phyloP scores from a whole-genome alignment of 2,329 filamentous ascomycete genomes.

The Penicillium decumbens region DNA sequence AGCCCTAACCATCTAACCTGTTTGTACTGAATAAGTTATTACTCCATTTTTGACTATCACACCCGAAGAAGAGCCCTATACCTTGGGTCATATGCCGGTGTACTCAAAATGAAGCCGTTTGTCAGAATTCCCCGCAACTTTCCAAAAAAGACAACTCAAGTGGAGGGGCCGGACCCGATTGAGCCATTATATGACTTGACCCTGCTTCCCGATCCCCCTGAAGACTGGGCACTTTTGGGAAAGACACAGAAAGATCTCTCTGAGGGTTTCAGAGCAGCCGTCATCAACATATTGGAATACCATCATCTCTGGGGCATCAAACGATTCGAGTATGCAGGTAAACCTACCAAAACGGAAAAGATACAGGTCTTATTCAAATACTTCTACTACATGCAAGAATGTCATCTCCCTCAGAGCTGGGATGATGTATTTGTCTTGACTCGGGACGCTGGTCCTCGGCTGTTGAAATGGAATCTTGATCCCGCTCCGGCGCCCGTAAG shows the following conservation, averaged over 20 bases:
- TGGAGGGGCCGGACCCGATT: background rate
- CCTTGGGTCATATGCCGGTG: background rate
- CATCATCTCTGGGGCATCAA: slow-evolving; percentile 29
- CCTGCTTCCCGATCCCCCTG: slow-evolving; percentile 7
- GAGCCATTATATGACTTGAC: slow-evolving; percentile 5
- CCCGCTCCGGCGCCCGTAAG: slow-evolving; percentile 6
- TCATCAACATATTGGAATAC: slow-evolving; percentile 5
- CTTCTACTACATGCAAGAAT: slow-evolving; percentile 22
- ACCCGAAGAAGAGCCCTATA: background rate
- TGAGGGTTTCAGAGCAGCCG: background rate
- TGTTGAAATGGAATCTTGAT: slow-evolving; percentile 19
- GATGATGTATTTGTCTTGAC: slow-evolving; percentile 15
- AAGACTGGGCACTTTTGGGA: slow-evolving; percentile 10
- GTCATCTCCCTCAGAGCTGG: slow-evolving; percentile 16
- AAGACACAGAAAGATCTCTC: background rate
- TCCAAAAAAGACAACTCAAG: background rate
- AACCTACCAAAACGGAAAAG: slow-evolving; percentile 1
- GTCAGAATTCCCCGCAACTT: background rate
- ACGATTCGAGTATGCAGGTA: background rate
- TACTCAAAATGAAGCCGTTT: background rate
- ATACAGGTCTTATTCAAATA: slow-evolving; percentile 21
- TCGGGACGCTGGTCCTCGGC: slow-evolving; percentile 31
- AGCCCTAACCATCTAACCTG: background rate
- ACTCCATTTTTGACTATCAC: too few relatives aligned
- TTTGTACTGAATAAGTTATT: too few relatives aligned